Percentiles rank a stretch among this genome's conserved stretches.
These are phyloP conservation scores for Solidago caesia DNA, from an alignment of 129 eudicot species.

Conservation along the genomic window DNA sequence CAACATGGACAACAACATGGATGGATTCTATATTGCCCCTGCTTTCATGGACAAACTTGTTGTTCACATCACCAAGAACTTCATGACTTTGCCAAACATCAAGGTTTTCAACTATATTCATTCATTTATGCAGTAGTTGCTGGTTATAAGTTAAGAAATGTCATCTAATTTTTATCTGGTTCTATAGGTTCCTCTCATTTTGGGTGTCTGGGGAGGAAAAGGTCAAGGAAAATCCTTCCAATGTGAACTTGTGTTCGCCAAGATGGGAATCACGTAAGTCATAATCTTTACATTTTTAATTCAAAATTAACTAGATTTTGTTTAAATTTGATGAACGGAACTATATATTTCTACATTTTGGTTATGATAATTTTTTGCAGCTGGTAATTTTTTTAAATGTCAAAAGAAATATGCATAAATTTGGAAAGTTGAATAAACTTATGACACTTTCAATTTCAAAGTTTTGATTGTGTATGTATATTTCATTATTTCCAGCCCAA, in stretches of 20 bases:
- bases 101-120: slow-evolving; percentile 43
- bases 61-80: slow-evolving; percentile 97
- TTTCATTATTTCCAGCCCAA: slow-evolving; percentile 53
- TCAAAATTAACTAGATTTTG: neutral
- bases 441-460: slow-evolving; percentile 1
- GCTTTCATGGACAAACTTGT: slow-evolving; percentile 99
- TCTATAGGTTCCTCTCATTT: slow-evolving; percentile 77
- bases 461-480: neutral
- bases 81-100: slow-evolving; percentile 96
- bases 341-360: neutral
- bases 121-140: neutral
- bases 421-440: neutral
- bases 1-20: slow-evolving; percentile 74
- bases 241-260: slow-evolving; percentile 93
- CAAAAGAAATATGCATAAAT: neutral
- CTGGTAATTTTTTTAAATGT: neutral
- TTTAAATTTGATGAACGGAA: neutral
- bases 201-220: slow-evolving; percentile 99
- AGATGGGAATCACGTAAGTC: slow-evolving; percentile 93
- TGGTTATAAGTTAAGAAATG: neutral
- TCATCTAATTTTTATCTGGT: neutral
- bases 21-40: slow-evolving; percentile 94
- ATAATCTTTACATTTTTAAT: neutral
- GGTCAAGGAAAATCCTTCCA: slow-evolving; percentile 99
- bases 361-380: neutral